Evolutionary conservation across 2,329 filamentous ascomycete genomes (phyloP).

Genomic region (Claviceps pazoutovae): DNA sequence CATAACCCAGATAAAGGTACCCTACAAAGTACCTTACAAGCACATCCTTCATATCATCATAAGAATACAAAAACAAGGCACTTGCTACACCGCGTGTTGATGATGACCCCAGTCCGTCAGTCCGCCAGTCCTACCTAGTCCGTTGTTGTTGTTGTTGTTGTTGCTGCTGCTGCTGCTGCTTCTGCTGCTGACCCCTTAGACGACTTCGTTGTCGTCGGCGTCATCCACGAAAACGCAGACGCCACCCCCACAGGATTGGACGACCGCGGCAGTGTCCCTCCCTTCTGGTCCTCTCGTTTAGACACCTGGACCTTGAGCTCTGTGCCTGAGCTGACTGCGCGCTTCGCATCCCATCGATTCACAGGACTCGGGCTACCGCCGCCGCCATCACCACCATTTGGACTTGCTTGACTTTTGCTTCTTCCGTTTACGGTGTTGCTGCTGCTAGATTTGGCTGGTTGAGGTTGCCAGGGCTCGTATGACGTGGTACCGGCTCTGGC

Average conservation of each 20-base stretch:
- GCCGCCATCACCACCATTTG: slow-evolving; percentile 15
- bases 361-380: slow-evolving; percentile 9
- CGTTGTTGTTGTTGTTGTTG: neutral
- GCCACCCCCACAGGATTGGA: slow-evolving; percentile 83
- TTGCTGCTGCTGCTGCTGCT: slow-evolving; percentile 6
- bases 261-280: slow-evolving; percentile 36
- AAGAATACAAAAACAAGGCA: neutral
- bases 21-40: neutral
- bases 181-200: slow-evolving; percentile 21
- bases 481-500: slow-evolving; percentile 30
- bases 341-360: slow-evolving; percentile 42
- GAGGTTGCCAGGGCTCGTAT: slow-evolving; percentile 32
- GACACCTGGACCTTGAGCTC: slow-evolving; percentile 20
- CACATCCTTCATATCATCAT: neutral
- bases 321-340: slow-evolving; percentile 30
- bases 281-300: slow-evolving; percentile 23
- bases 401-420: slow-evolving; percentile 36
- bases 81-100: neutral
- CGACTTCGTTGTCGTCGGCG: slow-evolving; percentile 28
- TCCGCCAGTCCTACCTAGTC: neutral
- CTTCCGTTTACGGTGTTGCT: slow-evolving; percentile 25
- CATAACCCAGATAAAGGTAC: neutral
- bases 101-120: neutral
- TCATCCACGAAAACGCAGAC: slow-evolving; percentile 90
- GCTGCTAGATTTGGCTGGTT: slow-evolving; percentile 28